Evolutionary conservation across 805 yeast species (phyloP), one percentile per base, ranked within the genome.

Genomic region (Metahyphopichia silvanorum): DNA sequence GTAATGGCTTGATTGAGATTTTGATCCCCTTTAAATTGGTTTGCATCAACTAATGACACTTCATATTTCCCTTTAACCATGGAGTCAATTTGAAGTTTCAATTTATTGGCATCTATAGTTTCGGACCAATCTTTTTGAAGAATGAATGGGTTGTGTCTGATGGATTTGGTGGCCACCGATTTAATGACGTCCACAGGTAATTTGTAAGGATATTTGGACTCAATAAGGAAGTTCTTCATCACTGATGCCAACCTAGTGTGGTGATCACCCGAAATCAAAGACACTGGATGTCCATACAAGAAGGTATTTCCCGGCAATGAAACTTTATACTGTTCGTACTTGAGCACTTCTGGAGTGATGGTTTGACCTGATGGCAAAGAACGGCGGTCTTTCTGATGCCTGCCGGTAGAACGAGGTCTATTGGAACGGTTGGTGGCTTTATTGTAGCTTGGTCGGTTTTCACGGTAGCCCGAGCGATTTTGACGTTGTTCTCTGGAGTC

Each of bases 171-270:
- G 15, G 11, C 16, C 4, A 44, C 49, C 29, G 35, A 29, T 18
- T 59, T 57, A 24, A 66, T 50, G 24, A 66, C 44, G 8, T 52
- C 29, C 37, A 44, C 52, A 14, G 73, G 71, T 37, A 66, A 47
- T 37, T 47, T 46, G 49, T 54, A 67, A 4, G 73, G 73, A 44
- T 65, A 67, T 29, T 64, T 60, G 13, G 71, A 63, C 27, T 51
- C 50, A 30, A 61, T 37, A 40, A 67, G 56, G 19, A 55, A 45
- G 25, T 60, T 56, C 47, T 67, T 67, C 34, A 68, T 52, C 29
- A 67, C 55, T 6, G 66, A 47, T 13, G 55, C 39, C 8, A 52
- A 34, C 12, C 22, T 16, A 18, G 15, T 27, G 4, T n/a, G 7
- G 10, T 12, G 15, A n/a, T 18, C 12, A 20, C 30, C 30, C 16